These are phyloP conservation scores for Pseudocercospora fijiensis DNA, from an alignment of 2,329 filamentous ascomycete species.

Conservation along the genomic window DNA sequence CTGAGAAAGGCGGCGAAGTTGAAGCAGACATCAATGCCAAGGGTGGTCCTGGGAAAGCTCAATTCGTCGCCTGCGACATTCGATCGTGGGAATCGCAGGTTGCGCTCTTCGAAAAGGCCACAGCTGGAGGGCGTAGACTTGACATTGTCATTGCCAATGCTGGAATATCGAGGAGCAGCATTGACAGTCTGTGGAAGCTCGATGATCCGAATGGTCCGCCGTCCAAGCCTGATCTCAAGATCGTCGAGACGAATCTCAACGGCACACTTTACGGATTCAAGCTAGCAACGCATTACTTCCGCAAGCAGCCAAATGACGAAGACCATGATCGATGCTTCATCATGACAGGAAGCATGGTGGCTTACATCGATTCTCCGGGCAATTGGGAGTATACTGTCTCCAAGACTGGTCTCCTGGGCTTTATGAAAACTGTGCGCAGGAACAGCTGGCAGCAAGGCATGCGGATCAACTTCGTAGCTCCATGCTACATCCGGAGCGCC, in stretches of 20 bases:
- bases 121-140: slow-evolving; percentile 13
- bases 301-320: slow-evolving; percentile 19
- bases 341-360: slow-evolving; percentile 47
- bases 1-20: slow-evolving; percentile 31
- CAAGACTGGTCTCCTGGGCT: slow-evolving; percentile 20
- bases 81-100: slow-evolving; percentile 31
- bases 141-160: slow-evolving; percentile 30
- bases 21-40: slow-evolving; percentile 31
- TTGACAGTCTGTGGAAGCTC: slow-evolving; percentile 3
- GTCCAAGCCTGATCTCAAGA: slow-evolving; percentile 29
- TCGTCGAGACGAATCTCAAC: slow-evolving; percentile 24
- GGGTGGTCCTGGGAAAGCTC: slow-evolving; percentile 31
- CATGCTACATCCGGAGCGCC: slow-evolving; percentile 20
- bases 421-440: slow-evolving; percentile 18
- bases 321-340: slow-evolving; percentile 47
- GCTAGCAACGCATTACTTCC: slow-evolving; percentile 21
- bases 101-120: slow-evolving; percentile 32
- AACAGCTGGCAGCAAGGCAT: slow-evolving; percentile 13
- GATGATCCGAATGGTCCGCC: slow-evolving; percentile 6
- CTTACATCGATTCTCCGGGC: slow-evolving; percentile 19
- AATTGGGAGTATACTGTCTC: slow-evolving; percentile 15
- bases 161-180: slow-evolving; percentile 21
- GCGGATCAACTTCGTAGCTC: slow-evolving; percentile 21
- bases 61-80: slow-evolving; percentile 36
- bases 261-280: slow-evolving; percentile 27